These are phyloP conservation scores for Tulasnella sp. DNA, from an alignment of 768 basidiomycete genomes.

Conservation along the genomic window DNA sequence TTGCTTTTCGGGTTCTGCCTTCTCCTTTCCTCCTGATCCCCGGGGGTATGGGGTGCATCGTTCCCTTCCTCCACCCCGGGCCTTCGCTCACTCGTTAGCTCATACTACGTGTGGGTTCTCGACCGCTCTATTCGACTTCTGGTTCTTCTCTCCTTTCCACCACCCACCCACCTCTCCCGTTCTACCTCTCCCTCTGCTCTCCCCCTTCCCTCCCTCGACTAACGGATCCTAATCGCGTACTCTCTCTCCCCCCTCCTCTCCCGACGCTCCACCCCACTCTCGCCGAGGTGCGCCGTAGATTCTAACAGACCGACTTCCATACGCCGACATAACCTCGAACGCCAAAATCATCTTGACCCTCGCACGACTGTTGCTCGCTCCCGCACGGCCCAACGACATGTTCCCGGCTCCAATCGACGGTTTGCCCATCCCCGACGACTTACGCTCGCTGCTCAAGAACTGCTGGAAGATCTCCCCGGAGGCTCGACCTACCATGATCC, in stretches of 20 bases:
- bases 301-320: not conserved
- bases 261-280: not conserved
- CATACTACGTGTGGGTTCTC: not conserved
- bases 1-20: not conserved
- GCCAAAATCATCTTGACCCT: not conserved
- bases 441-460: not conserved
- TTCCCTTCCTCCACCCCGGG: not conserved
- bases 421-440: not conserved
- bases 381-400: not conserved
- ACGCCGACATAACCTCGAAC: not conserved
- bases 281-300: not conserved
- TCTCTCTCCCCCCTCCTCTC: not conserved
- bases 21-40: not conserved
- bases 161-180: not conserved
- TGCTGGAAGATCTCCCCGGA: not conserved
- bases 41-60: not conserved
- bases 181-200: not conserved
- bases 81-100: not conserved
- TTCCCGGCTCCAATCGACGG: not conserved
- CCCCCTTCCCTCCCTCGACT: not conserved
- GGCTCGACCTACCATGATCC: not conserved
- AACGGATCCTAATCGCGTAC: not conserved
- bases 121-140: no score
- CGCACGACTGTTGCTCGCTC: not conserved
- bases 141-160: not conserved